phyloP scores from a whole-genome alignment of 2,329 filamentous ascomycete species.

The Trichoderma semiorbis region DNA sequence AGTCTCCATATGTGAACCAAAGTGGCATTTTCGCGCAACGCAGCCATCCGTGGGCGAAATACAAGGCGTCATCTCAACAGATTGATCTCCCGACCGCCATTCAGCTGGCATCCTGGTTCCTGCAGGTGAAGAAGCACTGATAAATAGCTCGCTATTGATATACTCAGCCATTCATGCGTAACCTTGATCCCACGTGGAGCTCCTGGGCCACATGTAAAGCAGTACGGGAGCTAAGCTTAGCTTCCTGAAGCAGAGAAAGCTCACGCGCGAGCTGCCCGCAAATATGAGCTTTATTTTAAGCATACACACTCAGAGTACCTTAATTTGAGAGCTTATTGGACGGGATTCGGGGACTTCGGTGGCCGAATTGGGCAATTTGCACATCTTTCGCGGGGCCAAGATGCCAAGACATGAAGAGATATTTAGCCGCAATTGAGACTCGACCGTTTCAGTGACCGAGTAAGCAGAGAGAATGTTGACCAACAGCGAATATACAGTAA shows the following conservation, averaged over 20 bases:
- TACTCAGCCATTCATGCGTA: background rate
- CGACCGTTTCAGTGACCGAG: background rate
- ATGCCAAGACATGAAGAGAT: background rate
- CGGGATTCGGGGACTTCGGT: background rate
- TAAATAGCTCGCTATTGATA: background rate
- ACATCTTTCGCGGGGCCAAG: background rate
- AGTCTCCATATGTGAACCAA: background rate
- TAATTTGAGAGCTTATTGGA: background rate
- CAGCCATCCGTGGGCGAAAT: background rate
- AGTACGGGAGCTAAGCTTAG: background rate
- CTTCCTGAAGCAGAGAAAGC: background rate
- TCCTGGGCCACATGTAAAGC: background rate
- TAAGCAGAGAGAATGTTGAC: rapidly evolving
- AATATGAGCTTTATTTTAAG: background rate
- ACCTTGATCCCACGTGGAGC: background rate
- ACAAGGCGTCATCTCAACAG: background rate
- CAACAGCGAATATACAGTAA: background rate
- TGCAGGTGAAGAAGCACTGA: background rate
- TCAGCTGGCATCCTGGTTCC: background rate
- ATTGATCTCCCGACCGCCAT: background rate
- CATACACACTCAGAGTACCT: background rate
- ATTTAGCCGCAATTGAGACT: background rate
- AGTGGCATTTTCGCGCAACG: too few relatives aligned
- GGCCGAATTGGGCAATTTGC: background rate
- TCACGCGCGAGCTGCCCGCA: background rate